Conservation (phyloP, 331 rosid genomes). For the Acacia concinna region DNA sequence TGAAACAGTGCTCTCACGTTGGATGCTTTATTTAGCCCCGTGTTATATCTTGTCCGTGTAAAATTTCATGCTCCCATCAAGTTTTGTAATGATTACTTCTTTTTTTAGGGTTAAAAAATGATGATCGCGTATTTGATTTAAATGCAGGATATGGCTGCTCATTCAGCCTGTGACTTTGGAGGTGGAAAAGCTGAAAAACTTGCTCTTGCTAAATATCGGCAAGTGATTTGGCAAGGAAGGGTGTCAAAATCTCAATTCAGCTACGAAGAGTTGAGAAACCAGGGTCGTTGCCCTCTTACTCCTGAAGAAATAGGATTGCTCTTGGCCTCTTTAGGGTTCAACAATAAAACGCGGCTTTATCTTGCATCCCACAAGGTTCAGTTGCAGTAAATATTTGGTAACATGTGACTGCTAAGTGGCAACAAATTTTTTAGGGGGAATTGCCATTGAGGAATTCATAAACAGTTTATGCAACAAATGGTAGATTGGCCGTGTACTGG, state of each 20-base stretch:
- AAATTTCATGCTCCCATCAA: not conserved
- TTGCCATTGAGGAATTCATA: not conserved
- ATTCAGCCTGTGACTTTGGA: slow-evolving; percentile 91
- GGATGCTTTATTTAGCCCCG: not conserved
- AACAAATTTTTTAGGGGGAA: slow-evolving; percentile 13
- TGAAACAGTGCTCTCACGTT: slow-evolving; percentile 23
- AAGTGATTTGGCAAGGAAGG: slow-evolving; percentile 84
- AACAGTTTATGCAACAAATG: not conserved
- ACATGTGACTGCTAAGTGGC: slow-evolving; percentile 11
- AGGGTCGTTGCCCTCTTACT: slow-evolving; percentile 92
- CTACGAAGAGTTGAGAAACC: slow-evolving; percentile 75
- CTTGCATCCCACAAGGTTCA: slow-evolving; percentile 89
- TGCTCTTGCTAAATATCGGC: slow-evolving; percentile 83
- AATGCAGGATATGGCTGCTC: slow-evolving; percentile 94
- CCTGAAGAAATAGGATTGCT: slow-evolving; percentile 92
- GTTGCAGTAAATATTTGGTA: slow-evolving; percentile 5
- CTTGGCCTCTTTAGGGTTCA: slow-evolving; percentile 83
- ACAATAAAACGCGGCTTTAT: slow-evolving; percentile 73
- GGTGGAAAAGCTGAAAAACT: slow-evolving; percentile 84
- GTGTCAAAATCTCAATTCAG: slow-evolving; percentile 82
- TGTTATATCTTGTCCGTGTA: not conserved
- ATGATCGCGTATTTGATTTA: not conserved
- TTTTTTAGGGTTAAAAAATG: not conserved
- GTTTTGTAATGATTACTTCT: not conserved
- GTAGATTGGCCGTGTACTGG: not conserved